Percentiles rank a stretch among this genome's conserved stretches.
Evolutionary conservation across 225 moss, liverwort and hornwort genomes (phyloP).

Genomic region (Anthoceros angustus): DNA sequence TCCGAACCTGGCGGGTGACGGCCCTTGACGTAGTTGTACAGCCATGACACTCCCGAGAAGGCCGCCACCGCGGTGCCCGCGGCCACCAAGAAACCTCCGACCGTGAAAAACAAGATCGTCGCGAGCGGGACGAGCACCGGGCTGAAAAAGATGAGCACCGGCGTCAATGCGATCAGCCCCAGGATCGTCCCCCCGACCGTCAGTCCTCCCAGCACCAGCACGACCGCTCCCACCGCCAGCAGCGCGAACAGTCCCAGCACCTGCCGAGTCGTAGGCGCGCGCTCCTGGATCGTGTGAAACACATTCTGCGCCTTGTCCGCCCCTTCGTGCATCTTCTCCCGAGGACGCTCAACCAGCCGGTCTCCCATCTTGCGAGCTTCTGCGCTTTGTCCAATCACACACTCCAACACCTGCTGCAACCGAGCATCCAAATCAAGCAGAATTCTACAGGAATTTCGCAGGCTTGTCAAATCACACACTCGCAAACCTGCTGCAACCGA

Average conservation of each 20-base stretch:
- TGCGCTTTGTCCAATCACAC: no score
- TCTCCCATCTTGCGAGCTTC: no score
- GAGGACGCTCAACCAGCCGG: background rate
- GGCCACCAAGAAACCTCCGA: conserved; percentile 22
- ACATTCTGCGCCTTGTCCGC: conserved; percentile 22
- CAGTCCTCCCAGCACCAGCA: conserved; percentile 32
- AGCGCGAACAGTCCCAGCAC: conserved; percentile 41
- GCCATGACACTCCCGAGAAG: conserved; percentile 39
- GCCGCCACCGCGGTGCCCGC: conserved; percentile 20
- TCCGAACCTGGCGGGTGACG: conserved; percentile 51
- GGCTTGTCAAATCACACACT: no score
- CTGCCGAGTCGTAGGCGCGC: conserved; percentile 16
- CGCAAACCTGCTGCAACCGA: no score
- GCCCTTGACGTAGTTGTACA: conserved; percentile 54
- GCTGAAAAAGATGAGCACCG: conserved; percentile 52
- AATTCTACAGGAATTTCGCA: no score
- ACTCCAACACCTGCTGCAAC: no score
- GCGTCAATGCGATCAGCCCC: conserved; percentile 25
- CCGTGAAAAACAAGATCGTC: conserved; percentile 22
- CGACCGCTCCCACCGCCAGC: conserved; percentile 17
- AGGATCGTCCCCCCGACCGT: conserved; percentile 38
- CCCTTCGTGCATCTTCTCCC: background rate
- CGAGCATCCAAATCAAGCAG: no score
- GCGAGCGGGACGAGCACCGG: conserved; percentile 53
- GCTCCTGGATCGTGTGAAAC: background rate